Evolutionary conservation across 2,329 filamentous ascomycete species (phyloP).

Genomic region (Aspergillus neoniger): DNA sequence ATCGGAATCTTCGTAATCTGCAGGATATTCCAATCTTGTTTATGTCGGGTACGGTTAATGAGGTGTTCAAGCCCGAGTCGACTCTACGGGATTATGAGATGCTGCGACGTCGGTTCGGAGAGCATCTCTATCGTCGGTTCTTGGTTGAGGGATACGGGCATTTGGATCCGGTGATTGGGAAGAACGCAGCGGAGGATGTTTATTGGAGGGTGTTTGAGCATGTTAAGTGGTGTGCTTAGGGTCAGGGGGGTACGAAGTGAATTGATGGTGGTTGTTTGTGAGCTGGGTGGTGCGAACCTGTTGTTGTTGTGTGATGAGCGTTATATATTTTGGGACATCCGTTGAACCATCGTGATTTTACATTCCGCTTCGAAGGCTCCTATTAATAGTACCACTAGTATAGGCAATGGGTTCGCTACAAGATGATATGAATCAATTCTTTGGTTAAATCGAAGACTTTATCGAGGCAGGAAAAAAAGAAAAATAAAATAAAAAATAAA

Average conservation of each 20-base stretch:
- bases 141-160: slow-evolving; percentile 29
- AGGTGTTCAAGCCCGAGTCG: slow-evolving; percentile 28
- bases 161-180: slow-evolving; percentile 30
- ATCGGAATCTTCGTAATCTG: slow-evolving; percentile 13
- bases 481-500: too few species aligned
- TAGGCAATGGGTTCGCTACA: too few species aligned
- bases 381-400: too few species aligned
- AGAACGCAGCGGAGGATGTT: slow-evolving; percentile 19
- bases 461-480: too few species aligned
- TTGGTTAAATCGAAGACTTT: too few species aligned
- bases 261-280: neutral
- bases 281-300: too few species aligned
- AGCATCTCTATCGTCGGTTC: slow-evolving; percentile 21
- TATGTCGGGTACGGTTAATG: slow-evolving; percentile 27
- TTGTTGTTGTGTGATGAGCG: too few species aligned
- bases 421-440: too few species aligned
- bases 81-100: slow-evolving; percentile 28
- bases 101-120: slow-evolving; percentile 23
- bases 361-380: too few species aligned
- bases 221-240: neutral
- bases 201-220: slow-evolving; percentile 16
- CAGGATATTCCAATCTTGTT: slow-evolving; percentile 28
- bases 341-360: neutral
- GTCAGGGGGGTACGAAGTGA: neutral
- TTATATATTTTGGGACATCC: too few species aligned